Base-by-base conservation (phyloP, 2,329 filamentous ascomycete species). In the Aspergillus brunneoviolaceus region DNA sequence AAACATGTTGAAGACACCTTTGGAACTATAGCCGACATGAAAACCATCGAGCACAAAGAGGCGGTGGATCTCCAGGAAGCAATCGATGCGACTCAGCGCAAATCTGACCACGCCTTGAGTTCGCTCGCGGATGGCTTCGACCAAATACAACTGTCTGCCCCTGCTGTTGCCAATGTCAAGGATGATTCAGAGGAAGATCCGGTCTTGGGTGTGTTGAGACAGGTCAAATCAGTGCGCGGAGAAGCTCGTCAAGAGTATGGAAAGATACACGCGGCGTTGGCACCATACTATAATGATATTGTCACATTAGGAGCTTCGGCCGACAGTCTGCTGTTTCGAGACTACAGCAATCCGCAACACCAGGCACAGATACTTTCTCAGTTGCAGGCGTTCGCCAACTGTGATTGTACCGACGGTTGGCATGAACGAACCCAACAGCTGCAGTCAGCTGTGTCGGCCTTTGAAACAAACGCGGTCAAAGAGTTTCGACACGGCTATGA, bases 401-500 rank as follows among this genome's bases (percentile, higher is more conserved):
- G 90, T 70, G 95, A 99, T 74, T 90, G 86, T 79, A 84, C 91
- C 0, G 80, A 89, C 59, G 93, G 92, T 1, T 93, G 89, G 81
- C 76, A 80, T 51, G 82, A 86, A 66, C 82, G 94, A 49, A 85
- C 90, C 68, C 86, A 89, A 63, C 90, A 89, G 70, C 79, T 99
- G 21, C 81, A 85, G 42, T 84, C 83, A 25, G 92, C 96, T 84
- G 85, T 89, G 65, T 84, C 84, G 42, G 88, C 95, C 60, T 99
- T 99, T 69, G 94, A 98, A 77, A 92, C 89, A 59, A 92, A 93
- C 3, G 93, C 96, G 3, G 79, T 97, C 55, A 85, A 90, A 52
- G 95, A 99, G 74, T 99, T 99, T 67, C 90, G 96, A 75, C 90
- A 95, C 70, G 95, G 92, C 4, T 96, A 96, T 66, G 91, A 95